Conservation (phyloP, 768 basidiomycete genomes). For the Lactifluus pinguis region DNA sequence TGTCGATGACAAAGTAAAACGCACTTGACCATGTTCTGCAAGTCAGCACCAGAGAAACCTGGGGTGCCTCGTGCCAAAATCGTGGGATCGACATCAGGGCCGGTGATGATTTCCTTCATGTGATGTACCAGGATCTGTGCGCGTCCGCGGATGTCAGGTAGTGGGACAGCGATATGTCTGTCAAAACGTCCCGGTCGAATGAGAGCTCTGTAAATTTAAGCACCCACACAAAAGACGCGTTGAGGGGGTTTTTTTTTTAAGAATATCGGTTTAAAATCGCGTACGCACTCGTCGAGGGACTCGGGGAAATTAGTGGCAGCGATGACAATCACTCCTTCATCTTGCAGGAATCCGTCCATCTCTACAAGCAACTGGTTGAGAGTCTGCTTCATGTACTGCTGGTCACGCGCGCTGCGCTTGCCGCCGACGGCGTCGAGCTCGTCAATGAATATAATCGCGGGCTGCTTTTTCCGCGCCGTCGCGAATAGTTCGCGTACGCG, state of each 20-base stretch:
- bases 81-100: slow-evolving; percentile 72
- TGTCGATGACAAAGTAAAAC: slow-evolving; percentile 23
- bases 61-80: slow-evolving; percentile 89
- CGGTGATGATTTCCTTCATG: slow-evolving; percentile 67
- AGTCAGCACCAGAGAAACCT: slow-evolving; percentile 93
- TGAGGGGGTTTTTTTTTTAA: background rate
- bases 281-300: slow-evolving; percentile 74
- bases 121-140: slow-evolving; percentile 91
- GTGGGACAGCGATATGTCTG: slow-evolving; percentile 81
- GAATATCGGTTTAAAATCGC: background rate
- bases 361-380: slow-evolving; percentile 95
- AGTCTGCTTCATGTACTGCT: slow-evolving; percentile 89
- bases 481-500: slow-evolving; percentile 93
- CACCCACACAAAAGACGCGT: background rate
- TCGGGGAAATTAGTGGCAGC: slow-evolving; percentile 98
- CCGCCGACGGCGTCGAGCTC: slow-evolving; percentile 92
- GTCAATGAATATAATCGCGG: slow-evolving; percentile 98
- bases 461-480: slow-evolving; percentile 87
- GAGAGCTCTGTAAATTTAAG: slow-evolving; percentile 54
- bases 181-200: slow-evolving; percentile 97
- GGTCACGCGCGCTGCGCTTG: slow-evolving; percentile 74
- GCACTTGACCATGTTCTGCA: slow-evolving; percentile 95
- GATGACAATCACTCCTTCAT: slow-evolving; percentile 90
- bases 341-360: slow-evolving; percentile 93
- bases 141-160: slow-evolving; percentile 91